Evolutionary conservation across 2,329 filamentous ascomycete species (phyloP), one percentile per base, ranked within the genome.

Genomic region (Alternaria alternata): DNA sequence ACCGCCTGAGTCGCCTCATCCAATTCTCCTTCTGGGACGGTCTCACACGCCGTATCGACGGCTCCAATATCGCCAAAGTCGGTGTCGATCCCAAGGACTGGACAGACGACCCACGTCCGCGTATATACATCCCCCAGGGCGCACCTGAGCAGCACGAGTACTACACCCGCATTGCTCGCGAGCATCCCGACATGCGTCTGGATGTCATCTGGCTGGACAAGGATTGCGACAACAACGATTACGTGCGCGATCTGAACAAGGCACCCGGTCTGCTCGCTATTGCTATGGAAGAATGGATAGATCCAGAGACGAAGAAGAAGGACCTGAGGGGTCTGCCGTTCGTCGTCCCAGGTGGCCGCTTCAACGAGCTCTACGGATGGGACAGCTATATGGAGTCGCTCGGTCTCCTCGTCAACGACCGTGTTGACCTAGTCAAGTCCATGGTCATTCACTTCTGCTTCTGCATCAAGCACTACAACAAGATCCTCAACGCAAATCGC

Each of bases 311-410:
- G 3, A 89, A 89, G 39, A 85, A 91, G 75, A 88, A 87, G 63
- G 90, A 90, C 4, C 82, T 96, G 41, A 85, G 86, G 36, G 95
- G 95, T 3, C 84, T 96, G 59, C 94, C 95, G 0, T 99, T 98
- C 71, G 93, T 98, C n/a, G 95, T 99, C 3, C 95, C 95, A 0
- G 95, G 95, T 61, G 95, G 95, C 24, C 88, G 95, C 30, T 99
- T 99, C 88, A 99, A 99, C 79, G 95, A 99, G 79, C 81, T 99
- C 22, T 99, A 99, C 76, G 94, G 94, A 47, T 99, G 95, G 95
- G 95, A 99, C 80, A 97, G 93, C 77, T 99, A 98, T 83, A 98
- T 99, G 93, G 92, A 94, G 78, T 95, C 94, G 5, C 84, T 98
- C 3, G 95, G 95, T 18, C 85, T 99, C 59, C 83, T 98, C 60